Evolutionary conservation across 257 asterid genomes (phyloP).

Genomic region (Solanum verrucosum): DNA sequence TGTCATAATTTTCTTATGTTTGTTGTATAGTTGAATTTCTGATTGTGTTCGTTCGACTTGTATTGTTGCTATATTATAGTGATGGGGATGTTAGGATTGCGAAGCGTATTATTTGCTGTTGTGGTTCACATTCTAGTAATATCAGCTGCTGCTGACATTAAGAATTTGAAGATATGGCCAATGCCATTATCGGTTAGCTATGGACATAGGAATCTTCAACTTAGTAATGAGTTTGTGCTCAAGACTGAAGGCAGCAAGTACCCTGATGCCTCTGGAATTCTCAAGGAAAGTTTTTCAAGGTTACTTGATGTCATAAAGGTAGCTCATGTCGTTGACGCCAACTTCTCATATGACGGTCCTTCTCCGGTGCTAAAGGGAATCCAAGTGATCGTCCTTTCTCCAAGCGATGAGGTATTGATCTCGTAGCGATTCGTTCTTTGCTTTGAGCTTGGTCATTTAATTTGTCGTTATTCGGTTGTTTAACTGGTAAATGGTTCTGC

Average conservation of each 20-base stretch:
- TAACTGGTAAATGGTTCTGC: background rate
- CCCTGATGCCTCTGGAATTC: conserved; percentile 60
- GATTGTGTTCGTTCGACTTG: background rate
- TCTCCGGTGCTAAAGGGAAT: conserved; percentile 58
- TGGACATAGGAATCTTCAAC: conserved; percentile 40
- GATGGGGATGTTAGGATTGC: conserved; percentile 24
- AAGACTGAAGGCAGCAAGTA: conserved; percentile 65
- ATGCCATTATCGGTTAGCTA: conserved; percentile 69
- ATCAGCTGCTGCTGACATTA: conserved; percentile 27
- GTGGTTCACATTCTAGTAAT: conserved; percentile 19
- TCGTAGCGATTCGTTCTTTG: background rate
- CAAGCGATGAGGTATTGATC: conserved; percentile 51
- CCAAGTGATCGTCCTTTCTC: conserved; percentile 51
- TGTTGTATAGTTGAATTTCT: background rate
- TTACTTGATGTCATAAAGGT: conserved; percentile 30
- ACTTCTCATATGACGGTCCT: conserved; percentile 31
- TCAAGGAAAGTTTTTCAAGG: conserved; percentile 62
- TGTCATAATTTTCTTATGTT: background rate
- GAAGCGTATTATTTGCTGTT: conserved; percentile 16
- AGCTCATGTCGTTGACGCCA: conserved; percentile 43
- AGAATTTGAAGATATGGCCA: conserved; percentile 73
- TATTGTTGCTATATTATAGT: conserved; percentile 16
- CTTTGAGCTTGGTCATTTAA: background rate
- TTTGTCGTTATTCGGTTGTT: background rate
- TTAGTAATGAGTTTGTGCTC: conserved; percentile 53